Conservation (phyloP, 305 asterid species). For the Fraxinus sp. region DNA sequence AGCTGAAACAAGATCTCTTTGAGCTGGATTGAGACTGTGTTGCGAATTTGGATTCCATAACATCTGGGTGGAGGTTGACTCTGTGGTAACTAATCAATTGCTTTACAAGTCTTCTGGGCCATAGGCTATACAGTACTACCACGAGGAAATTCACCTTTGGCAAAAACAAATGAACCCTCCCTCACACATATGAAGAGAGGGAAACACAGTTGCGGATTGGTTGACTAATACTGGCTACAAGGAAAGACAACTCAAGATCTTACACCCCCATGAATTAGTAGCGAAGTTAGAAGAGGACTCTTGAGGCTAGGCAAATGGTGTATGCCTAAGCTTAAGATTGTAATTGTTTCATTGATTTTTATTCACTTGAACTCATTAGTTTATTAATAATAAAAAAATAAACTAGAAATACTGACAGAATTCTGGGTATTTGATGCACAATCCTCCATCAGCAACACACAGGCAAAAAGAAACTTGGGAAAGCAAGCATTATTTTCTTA, state of each 20-base stretch:
- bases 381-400: not conserved
- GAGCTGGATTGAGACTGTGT: not conserved
- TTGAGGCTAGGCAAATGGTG: not conserved
- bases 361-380: not conserved
- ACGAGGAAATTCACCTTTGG: not conserved
- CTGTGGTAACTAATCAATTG: not conserved
- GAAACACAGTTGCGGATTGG: not conserved
- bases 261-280: not conserved
- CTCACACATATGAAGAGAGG: not conserved
- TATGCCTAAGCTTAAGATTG: not conserved
- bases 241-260: not conserved
- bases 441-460: constrained; percentile 16
- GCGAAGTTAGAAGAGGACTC: not conserved
- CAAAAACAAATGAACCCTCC: not conserved
- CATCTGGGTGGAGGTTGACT: not conserved
- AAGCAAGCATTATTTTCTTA: not conserved
- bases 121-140: not conserved
- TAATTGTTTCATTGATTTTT: not conserved
- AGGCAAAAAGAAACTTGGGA: not conserved
- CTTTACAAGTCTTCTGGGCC: not conserved
- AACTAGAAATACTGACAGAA: not conserved
- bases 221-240: not conserved
- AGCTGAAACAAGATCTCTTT: not conserved
- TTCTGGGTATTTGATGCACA: not conserved
- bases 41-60: not conserved